A percentile compares a stretch with the other conserved stretches of the same genome.
Evolutionary conservation across 192 early-diverging fungal species (phyloP).

Genomic region (Backusella tuberculispora): DNA sequence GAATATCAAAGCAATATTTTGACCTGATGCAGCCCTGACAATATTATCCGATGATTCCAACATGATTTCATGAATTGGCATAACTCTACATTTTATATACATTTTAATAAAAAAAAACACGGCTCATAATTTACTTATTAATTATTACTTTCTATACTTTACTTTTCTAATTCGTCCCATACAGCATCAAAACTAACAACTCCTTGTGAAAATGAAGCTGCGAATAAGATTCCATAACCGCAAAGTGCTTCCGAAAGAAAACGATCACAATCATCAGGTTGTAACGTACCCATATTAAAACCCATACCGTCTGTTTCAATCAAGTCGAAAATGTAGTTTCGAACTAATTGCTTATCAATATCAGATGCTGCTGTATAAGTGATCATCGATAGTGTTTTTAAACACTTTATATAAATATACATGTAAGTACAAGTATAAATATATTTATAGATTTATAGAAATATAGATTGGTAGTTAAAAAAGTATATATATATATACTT

Average conservation of each 20-base stretch:
- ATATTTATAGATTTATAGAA: neutral
- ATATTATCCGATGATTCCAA: slow-evolving; percentile 63
- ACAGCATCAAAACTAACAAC: slow-evolving; percentile 30
- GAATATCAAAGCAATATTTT: slow-evolving; percentile 75
- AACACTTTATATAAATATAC: slow-evolving; percentile 20
- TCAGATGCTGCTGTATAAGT: slow-evolving; percentile 39
- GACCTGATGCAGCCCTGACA: slow-evolving; percentile 71
- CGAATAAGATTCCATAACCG: slow-evolving; percentile 35
- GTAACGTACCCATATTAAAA: slow-evolving; percentile 25
- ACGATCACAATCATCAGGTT: slow-evolving; percentile 22
- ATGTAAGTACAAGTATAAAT: neutral
- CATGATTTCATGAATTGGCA: slow-evolving; percentile 55
- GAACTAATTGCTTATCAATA: slow-evolving; percentile 26
- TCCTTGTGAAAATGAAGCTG: slow-evolving; percentile 25
- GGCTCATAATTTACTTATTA: too few relatives aligned
- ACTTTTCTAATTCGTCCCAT: slow-evolving; percentile 44
- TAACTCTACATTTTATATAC: slow-evolving; percentile 44
- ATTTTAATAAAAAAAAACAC: too few relatives aligned
- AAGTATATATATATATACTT: neutral
- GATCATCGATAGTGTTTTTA: slow-evolving; percentile 29
- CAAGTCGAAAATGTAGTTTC: slow-evolving; percentile 36
- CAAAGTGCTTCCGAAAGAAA: slow-evolving; percentile 22
- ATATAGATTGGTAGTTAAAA: too few relatives aligned
- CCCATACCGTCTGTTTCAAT: slow-evolving; percentile 34
- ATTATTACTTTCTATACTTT: neutral